Base-by-base conservation (phyloP, 1,139 yeast species). In the Lodderomyces jiufengensis region DNA sequence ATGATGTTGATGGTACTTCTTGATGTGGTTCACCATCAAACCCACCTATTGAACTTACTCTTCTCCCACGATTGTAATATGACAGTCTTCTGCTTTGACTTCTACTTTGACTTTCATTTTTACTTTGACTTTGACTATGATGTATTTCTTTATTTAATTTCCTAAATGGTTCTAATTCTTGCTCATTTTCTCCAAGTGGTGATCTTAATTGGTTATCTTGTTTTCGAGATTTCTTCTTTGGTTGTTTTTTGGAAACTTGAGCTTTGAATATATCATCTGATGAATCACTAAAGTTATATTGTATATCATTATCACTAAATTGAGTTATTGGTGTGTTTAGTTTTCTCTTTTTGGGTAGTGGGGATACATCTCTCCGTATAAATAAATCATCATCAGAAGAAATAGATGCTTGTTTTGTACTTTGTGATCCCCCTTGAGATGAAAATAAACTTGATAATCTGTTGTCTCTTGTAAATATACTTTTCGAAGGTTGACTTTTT, bases 31-130 rank as follows among this genome's bases (percentile, higher is more conserved):
- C 73, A 0, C 84, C 87, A 2, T 61, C 67, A 45, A 77, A 78
- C 3, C 92, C 92, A 0, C 92, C 88, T 10, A 84, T 73, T 0
- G 90, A 80, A 51, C 85, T 83, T 3, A 81, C 75, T 25, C 94
- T 63, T 48, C 80, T 82, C 2, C 94, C 94, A 29, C 94, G 62
- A 34, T 71, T 71, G 33, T 69, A 55, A 42, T 78, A 60, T 0
- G 83, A 75, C 0, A 75, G 52, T 32, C 84, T 54, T 44, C 84
- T 59, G 18, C 61, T 59, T 41, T 37, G 42, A 13, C 27, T 25
- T 11, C 15, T 12, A 13, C 22, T 14, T 11, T 3, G 6, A 6
- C 5, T 10, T 4, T 9, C 7, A 16, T 28, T 9, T 25, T 16
- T 27, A 13, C 21, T 10, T 4, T 9, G 16, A 16, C 28, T 9